Base-by-base conservation (phyloP, 805 yeast genomes). In the Yarrowia bubula region DNA sequence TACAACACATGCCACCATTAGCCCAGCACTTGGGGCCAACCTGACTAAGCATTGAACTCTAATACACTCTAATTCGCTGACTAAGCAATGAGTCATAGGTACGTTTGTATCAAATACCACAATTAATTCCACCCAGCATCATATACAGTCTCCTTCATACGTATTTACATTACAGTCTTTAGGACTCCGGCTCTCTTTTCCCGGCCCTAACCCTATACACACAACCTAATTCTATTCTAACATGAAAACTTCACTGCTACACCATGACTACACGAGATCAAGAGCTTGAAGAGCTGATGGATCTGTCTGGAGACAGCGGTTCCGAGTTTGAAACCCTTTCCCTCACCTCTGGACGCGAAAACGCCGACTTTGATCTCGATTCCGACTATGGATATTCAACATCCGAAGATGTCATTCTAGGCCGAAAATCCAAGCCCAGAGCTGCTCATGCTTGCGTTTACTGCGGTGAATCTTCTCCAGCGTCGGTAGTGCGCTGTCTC, bases 401-500 rank as follows among this genome's bases (percentile, higher is more conserved):
- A 3, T 22, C 28, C 22, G 61, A 15, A 4, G 22, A 53, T 13
- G n/a, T 41, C 6, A 38, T 55, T n/a, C 10, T 39, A 11, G 28
- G 47, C 5, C 28, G 38, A 8, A 37, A 15, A n/a, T 17, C 10
- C 17, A 42, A 42, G 31, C 9, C 60, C 31, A 38, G 9, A 14
- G 14, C 63, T 22, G 15, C 63, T 8, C 64, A 58, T 15, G 64
- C 64, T 5, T 65, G 58, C 68, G 71, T 74, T 3, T 92, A 92
- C 75, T 92, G 98, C 77, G 95, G 92, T 1, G 79, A 90, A 32
- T 85, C 84, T 67, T 75, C 83, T 9, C 81, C 90, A 1, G 74
- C 83, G 6, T 81, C 87, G 55, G 88, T 91, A 13, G 88, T 89
- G 46, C 85, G 87, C 69, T 92, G 98, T 77, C 83, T 83, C 66